These are phyloP conservation scores for Glycine tomentella DNA, from an alignment of 306 rosid genomes.

Conservation along the genomic window DNA sequence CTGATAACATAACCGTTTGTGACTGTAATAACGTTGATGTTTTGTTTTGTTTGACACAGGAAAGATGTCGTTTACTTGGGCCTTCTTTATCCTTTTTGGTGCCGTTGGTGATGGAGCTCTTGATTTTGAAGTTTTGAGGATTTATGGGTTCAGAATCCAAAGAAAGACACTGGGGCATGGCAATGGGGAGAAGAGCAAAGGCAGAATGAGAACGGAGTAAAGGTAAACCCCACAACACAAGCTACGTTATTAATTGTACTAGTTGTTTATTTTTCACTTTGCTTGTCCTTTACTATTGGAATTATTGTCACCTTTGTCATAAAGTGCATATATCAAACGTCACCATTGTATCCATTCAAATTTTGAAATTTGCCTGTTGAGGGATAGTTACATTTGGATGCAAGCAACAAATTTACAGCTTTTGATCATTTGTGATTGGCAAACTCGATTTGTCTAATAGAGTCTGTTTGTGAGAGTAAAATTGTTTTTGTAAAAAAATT, in stretches of 20 bases:
- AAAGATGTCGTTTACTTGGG: slow-evolving; percentile 46
- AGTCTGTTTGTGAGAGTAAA: background rate
- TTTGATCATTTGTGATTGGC: no score
- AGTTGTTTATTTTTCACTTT: slow-evolving; percentile 49
- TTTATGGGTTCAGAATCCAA: slow-evolving; percentile 30
- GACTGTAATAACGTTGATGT: background rate
- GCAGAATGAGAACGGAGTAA: slow-evolving; percentile 50
- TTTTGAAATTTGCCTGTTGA: background rate
- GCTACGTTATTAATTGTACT: background rate
- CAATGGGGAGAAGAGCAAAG: slow-evolving; percentile 41
- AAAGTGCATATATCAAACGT: slow-evolving; percentile 13
- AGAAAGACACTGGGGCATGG: slow-evolving; percentile 39
- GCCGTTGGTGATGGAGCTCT: slow-evolving; percentile 49
- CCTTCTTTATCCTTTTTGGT: slow-evolving; percentile 41
- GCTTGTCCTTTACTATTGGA: slow-evolving; percentile 52
- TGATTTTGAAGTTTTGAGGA: slow-evolving; percentile 49
- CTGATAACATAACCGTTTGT: background rate
- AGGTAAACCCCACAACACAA: slow-evolving; percentile 52
- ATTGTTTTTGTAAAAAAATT: background rate
- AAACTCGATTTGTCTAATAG: no score
- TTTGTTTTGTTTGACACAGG: slow-evolving; percentile 52
- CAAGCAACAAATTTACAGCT: background rate
- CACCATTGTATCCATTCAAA: slow-evolving; percentile 29
- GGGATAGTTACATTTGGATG: background rate
- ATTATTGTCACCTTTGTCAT: slow-evolving; percentile 33